These are phyloP conservation scores for Trametes pubescens DNA, from an alignment of 1,284 basidiomycete genomes.

Conservation along the genomic window DNA sequence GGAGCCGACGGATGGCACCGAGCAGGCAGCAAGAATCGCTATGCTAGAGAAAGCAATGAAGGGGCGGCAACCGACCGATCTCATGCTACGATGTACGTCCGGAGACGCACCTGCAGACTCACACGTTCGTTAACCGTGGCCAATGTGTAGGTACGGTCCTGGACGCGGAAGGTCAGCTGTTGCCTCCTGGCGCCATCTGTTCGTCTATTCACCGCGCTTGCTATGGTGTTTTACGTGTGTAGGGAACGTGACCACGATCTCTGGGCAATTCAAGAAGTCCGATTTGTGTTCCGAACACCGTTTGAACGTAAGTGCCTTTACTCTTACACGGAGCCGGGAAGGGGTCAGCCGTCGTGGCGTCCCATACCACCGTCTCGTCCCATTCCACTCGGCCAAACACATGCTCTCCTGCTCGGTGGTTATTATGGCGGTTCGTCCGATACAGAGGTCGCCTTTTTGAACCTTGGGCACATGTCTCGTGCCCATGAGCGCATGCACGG, in stretches of 20 bases:
- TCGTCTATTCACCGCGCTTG: background rate
- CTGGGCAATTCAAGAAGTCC: slow-evolving; percentile 89
- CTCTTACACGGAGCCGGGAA: slow-evolving; percentile 1
- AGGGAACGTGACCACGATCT: slow-evolving; percentile 91
- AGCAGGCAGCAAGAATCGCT: slow-evolving; percentile 73
- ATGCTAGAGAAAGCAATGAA: slow-evolving; percentile 85
- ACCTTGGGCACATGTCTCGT: no score
- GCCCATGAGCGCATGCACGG: no score
- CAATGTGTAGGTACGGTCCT: slow-evolving; percentile 79
- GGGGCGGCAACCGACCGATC: slow-evolving; percentile 79
- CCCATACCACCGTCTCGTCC: no score
- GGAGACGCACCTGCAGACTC: slow-evolving; percentile 4
- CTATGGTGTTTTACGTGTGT: slow-evolving; percentile 39
- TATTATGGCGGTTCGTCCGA: no score
- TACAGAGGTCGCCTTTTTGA: no score
- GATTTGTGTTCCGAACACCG: slow-evolving; percentile 90
- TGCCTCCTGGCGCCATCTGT: slow-evolving; percentile 3
- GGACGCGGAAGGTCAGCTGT: slow-evolving; percentile 72
- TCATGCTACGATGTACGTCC: slow-evolving; percentile 82
- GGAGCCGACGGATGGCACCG: slow-evolving; percentile 57
- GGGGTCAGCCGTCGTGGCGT: background rate
- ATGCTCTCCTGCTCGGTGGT: no score
- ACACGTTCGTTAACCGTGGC: slow-evolving; percentile 30
- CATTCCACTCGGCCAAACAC: no score
- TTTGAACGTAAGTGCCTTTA: slow-evolving; percentile 70